These are phyloP conservation scores for Thelonectria blattea DNA, from an alignment of 2,329 filamentous ascomycete species.

Conservation along the genomic window DNA sequence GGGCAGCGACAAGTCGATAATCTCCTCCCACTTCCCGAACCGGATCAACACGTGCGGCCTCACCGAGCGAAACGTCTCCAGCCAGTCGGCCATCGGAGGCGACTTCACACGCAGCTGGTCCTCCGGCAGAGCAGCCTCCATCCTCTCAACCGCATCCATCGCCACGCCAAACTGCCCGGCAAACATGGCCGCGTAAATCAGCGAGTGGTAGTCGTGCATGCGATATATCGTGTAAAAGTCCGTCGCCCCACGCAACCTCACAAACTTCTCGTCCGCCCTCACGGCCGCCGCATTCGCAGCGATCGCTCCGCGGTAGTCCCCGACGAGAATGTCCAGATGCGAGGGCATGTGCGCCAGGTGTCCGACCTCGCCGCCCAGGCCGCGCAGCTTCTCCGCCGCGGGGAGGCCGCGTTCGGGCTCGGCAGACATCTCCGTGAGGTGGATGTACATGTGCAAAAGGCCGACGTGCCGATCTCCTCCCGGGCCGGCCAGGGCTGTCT, in stretches of 20 bases:
- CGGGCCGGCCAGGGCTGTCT: slow-evolving; percentile 54
- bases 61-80: slow-evolving; percentile 71
- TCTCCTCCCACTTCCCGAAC: slow-evolving; percentile 73
- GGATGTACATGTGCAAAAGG: slow-evolving; percentile 76
- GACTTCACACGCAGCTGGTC: slow-evolving; percentile 52
- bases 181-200: slow-evolving; percentile 79
- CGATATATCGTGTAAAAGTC: slow-evolving; percentile 79
- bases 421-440: slow-evolving; percentile 77
- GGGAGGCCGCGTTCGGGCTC: slow-evolving; percentile 64
- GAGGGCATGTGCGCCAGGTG: slow-evolving; percentile 77
- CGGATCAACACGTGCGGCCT: slow-evolving; percentile 71
- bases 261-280: slow-evolving; percentile 68
- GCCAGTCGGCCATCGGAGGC: slow-evolving; percentile 76
- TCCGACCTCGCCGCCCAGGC: slow-evolving; percentile 70
- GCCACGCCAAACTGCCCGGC: slow-evolving; percentile 67
- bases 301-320: slow-evolving; percentile 71
- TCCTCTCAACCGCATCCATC: slow-evolving; percentile 60
- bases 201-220: slow-evolving; percentile 74
- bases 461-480: slow-evolving; percentile 65
- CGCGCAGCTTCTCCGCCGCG: slow-evolving; percentile 65
- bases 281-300: slow-evolving; percentile 66
- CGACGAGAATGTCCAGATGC: slow-evolving; percentile 74
- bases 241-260: slow-evolving; percentile 59
- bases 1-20: slow-evolving; percentile 62
- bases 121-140: slow-evolving; percentile 67